Base-by-base conservation (phyloP, 2,329 filamentous ascomycete species). In the Torrubiellomyces zombiae region DNA sequence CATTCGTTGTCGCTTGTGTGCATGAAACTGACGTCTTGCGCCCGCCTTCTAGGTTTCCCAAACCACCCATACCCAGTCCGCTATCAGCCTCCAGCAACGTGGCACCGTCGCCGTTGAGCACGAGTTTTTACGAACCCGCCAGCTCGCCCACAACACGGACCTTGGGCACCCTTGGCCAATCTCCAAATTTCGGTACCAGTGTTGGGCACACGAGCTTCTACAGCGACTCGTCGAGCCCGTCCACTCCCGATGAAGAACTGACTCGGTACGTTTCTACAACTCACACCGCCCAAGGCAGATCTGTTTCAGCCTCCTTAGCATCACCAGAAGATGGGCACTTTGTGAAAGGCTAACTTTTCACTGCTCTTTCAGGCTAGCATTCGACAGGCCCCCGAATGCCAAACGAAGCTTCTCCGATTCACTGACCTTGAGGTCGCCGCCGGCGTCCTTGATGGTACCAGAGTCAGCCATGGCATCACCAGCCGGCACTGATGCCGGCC, bases 1-100 rank as follows among this genome's bases (percentile, higher is more conserved):
- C 16, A 7, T 20, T 16, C 15, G 15, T 12, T 20, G 12, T 9
- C 16, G 9, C 5, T 9, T 22, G 5, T 7, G 4, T 16, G 18
- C 7, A 16, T 12, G 16, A 14, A 18, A 18, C 28, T 29, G 18
- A 29, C 28, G 14, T 18, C 17, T 11, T 13, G 8, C 4, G 16
- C n/a, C 13, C 13, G 14, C 20, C 16, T 23, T 18, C 16, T n/a
- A 67, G 63, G 56, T 60, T 55, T 26, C 53, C 49, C 37, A 51
- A 56, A 42, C 58, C 53, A 40, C 43, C 52, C 28, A 48, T 55
- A 32, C 58, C 61, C 21, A 67, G 61, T 38, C 62, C 63, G 34
- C 48, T 66, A 23, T 64, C 39, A 30, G 52, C 54, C 28, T 55
- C 52, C 30, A 56, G 46, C 38, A 48, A 36, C 29, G 48, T 52